Evolutionary conservation across 225 moss, liverwort and hornwort genomes (phyloP), one percentile per base, ranked within the genome.

Genomic region (Pseudoscleropodium purum): DNA sequence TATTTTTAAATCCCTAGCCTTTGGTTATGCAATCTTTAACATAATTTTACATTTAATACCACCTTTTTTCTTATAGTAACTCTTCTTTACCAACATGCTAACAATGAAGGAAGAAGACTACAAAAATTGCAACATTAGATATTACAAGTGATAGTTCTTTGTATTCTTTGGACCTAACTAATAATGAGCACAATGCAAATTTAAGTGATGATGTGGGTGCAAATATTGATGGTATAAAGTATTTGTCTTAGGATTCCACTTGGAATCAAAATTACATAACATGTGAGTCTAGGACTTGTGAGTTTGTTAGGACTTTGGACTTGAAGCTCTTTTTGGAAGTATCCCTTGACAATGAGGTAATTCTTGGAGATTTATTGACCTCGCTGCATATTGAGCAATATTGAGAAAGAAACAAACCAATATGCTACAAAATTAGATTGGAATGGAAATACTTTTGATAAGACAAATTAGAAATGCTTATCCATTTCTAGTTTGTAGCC

Each of bases 1-100:
- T 36, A 36, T 4, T 36, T 37, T 18, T 19, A 67, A 36, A 37
- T 67, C 10, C 1, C 36, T 9, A 19, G 18, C 36, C 10, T 67
- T 37, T 67, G 29, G 20, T 5, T 67, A 19, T 19, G 10, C 67
- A 67, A 67, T 67, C 37, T 36, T 10, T 67, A 36, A 37, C 3
- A 19, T 3, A 34, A 15, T 20, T 68, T 68, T 68, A 6, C 18
- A 68, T 6, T 37, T 68, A 20, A 20, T 21, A 68, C 6, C 21
- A 68, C 6, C 11, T 3, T 33, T 34, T 21, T 2, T 66, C 34
- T 68, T 37, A 6, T 21, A 37, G 11, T 68, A 11, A 7, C 5
- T 24, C 69, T 4, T 23, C 3, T 39, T 70, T 8, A 25, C 8
- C 0, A 4, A 1, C 25, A 70, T 0, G 0, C 2, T 8, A 8